Conservation (phyloP, 2,329 filamentous ascomycete genomes). For the Elsinoe necatrix region DNA sequence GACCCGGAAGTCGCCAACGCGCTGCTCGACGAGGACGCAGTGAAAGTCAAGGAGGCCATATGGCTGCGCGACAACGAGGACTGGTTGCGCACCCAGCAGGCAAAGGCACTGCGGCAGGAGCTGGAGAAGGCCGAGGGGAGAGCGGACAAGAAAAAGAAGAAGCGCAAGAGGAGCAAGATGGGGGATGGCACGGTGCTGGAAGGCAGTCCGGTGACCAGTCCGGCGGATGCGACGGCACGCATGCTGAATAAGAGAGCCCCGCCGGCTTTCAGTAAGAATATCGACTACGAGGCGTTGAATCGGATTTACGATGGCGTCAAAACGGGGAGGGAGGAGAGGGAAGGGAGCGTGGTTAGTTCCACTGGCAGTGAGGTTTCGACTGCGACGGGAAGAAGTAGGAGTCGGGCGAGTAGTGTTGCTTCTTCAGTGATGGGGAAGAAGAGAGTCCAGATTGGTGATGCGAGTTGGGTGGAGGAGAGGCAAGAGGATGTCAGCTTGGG, state of each 20-base stretch:
- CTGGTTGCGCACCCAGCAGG: conserved; percentile 79
- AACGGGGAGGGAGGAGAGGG: conserved; percentile 12
- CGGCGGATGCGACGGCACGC: conserved; percentile 37
- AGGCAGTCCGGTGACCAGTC: conserved; percentile 32
- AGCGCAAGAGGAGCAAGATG: conserved; percentile 38
- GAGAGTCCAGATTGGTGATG: conserved; percentile 13
- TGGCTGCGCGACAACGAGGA: conserved; percentile 95
- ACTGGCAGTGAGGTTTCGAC: conserved; percentile 9
- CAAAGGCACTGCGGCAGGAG: conserved; percentile 69
- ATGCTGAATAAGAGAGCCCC: conserved; percentile 39
- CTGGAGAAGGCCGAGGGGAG: conserved; percentile 45
- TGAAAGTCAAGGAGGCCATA: conserved; percentile 75
- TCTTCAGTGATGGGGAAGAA: conserved; percentile 17
- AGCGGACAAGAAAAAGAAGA: conserved; percentile 32
- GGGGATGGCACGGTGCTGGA: conserved; percentile 35
- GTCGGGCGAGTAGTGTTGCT: conserved; percentile 7
- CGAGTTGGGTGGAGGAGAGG: conserved; percentile 17
- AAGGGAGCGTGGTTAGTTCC: conserved; percentile 16
- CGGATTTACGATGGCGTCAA: conserved; percentile 31
- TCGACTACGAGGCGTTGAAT: conserved; percentile 41
- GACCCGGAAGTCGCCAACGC: conserved; percentile 83
- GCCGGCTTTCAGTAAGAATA: conserved; percentile 34
- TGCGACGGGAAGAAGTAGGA: background rate
- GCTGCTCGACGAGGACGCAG: conserved; percentile 63
- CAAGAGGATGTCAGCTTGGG: conserved; percentile 14